phyloP scores from a whole-genome alignment of 1,284 basidiomycete genomes.

The Ganoderma meredithae region DNA sequence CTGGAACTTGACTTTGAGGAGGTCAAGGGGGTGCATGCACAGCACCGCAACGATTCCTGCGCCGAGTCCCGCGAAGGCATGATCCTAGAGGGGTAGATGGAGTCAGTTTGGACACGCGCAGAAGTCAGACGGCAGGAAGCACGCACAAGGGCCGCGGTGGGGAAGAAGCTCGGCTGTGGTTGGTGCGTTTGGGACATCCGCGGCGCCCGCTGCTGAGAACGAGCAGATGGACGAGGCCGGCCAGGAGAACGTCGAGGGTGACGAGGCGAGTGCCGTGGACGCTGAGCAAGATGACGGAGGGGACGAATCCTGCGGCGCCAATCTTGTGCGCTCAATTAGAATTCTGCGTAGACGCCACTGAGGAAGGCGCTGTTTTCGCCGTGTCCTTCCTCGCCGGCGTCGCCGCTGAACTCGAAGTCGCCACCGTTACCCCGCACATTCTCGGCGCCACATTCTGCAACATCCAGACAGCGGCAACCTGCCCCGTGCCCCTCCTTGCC shows the following conservation, averaged over 20 bases:
- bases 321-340: conserved; percentile 25
- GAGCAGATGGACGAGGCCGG: conserved; percentile 10
- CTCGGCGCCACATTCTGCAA: neutral
- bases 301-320: neutral
- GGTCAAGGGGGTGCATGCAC: conserved; percentile 98
- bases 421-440: neutral
- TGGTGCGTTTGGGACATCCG: conserved; percentile 29
- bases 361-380: neutral
- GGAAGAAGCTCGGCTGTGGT: conserved; percentile 69
- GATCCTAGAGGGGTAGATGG: conserved; percentile 63
- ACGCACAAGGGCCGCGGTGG: conserved; percentile 67
- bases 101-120: conserved; percentile 12
- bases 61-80: conserved; percentile 93
- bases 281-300: neutral
- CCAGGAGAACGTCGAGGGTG: conserved; percentile 20
- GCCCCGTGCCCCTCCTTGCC: neutral
- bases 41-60: conserved; percentile 94
- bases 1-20: conserved; percentile 96
- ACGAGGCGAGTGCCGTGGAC: conserved; percentile 8
- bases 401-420: neutral
- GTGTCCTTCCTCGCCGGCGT: neutral
- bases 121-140: neutral
- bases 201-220: conserved; percentile 12
- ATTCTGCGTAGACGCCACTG: conserved; percentile 15
- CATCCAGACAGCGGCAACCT: neutral